These are phyloP conservation scores for Aspergillus texensis DNA, from an alignment of 2,329 filamentous ascomycete genomes.

Conservation along the genomic window DNA sequence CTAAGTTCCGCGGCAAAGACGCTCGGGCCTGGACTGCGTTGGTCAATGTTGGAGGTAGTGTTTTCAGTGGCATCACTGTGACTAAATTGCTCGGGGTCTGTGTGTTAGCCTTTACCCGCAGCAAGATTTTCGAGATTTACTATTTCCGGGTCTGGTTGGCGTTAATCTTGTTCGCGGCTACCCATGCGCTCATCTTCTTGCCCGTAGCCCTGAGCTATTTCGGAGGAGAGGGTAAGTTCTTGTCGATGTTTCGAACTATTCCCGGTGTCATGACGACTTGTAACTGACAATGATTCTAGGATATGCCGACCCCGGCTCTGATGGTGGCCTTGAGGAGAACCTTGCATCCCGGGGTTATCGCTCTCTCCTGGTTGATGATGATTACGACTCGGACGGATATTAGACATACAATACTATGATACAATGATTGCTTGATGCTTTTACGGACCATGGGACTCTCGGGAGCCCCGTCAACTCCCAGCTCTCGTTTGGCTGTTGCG, in stretches of 20 bases:
- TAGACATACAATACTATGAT: constrained; percentile 23
- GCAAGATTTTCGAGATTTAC: constrained; percentile 99
- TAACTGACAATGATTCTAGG: constrained; percentile 48
- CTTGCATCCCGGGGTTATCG: constrained; percentile 77
- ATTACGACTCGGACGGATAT: constrained; percentile 71
- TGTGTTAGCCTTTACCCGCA: constrained; percentile 90
- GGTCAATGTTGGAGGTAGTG: constrained; percentile 90
- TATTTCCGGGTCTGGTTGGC: constrained; percentile 98
- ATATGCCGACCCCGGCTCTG: constrained; percentile 83
- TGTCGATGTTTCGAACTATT: not conserved
- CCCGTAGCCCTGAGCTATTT: constrained; percentile 85
- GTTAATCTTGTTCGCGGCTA: constrained; percentile 83
- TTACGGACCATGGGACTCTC: not conserved
- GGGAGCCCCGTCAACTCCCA: not conserved
- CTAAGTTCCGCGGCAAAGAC: constrained; percentile 77
- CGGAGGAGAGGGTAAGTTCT: constrained; percentile 70
- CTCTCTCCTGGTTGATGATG: constrained; percentile 75
- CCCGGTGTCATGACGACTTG: not conserved
- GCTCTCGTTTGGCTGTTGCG: not conserved
- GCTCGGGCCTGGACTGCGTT: constrained; percentile 89
- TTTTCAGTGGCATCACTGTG: constrained; percentile 94
- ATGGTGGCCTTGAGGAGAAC: constrained; percentile 88
- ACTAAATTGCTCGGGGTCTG: constrained; percentile 92
- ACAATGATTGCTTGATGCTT: not conserved
- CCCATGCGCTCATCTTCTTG: constrained; percentile 87